Conservation (phyloP, 176 grass and related monocot species). For the maize (Zea mays) region DNA sequence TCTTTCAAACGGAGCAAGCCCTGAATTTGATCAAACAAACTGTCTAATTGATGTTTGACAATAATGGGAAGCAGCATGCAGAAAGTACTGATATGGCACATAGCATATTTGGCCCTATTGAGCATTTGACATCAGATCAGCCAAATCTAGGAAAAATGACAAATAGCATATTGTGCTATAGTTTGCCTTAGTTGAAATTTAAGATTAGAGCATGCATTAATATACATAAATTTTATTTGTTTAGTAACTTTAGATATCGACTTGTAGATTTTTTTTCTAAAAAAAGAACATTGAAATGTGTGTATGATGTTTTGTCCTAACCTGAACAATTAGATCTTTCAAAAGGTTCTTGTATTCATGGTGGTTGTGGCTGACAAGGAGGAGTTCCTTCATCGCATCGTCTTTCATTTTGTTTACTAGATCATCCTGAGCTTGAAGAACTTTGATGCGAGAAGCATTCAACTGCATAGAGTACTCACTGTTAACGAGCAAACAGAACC, state of each 20-base stretch:
- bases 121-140: background rate
- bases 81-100: background rate
- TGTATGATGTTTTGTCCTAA: slow-evolving; percentile 38
- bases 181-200: background rate
- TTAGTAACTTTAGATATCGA: background rate
- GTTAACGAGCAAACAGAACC: slow-evolving; percentile 30
- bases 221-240: background rate
- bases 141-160: background rate
- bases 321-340: slow-evolving; percentile 90
- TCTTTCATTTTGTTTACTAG: slow-evolving; percentile 94
- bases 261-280: background rate
- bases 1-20: slow-evolving; percentile 87
- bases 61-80: background rate
- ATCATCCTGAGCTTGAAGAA: slow-evolving; percentile 97
- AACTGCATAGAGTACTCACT: slow-evolving; percentile 98
- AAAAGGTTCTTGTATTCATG: slow-evolving; percentile 67
- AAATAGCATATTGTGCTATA: background rate
- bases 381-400: slow-evolving; percentile 68
- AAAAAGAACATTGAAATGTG: background rate
- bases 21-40: slow-evolving; percentile 48
- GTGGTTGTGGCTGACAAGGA: slow-evolving; percentile 63
- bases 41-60: slow-evolving; percentile 18
- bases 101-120: slow-evolving; percentile 6
- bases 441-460: slow-evolving; percentile 97
- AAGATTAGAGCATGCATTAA: background rate